These are phyloP conservation scores for Apiospora arundinis DNA, from an alignment of 2,329 filamentous ascomycete species.

Conservation along the genomic window DNA sequence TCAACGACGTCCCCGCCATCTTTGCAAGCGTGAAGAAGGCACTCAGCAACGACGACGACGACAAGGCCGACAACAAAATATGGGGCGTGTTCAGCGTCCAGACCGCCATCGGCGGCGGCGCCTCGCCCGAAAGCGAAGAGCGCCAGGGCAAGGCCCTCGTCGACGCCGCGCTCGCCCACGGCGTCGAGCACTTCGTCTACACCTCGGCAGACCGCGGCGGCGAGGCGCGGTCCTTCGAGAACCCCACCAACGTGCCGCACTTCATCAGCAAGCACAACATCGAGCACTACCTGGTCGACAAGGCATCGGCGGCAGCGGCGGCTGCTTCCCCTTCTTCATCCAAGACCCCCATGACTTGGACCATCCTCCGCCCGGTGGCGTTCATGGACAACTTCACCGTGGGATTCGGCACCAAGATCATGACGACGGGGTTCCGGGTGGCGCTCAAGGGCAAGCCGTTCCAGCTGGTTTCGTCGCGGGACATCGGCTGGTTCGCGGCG, in stretches of 20 bases:
- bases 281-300: constrained; percentile 62
- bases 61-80: constrained; percentile 39
- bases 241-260: constrained; percentile 63
- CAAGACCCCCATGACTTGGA: constrained; percentile 42
- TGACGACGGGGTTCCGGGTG: constrained; percentile 41
- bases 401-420: constrained; percentile 40
- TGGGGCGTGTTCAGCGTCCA: constrained; percentile 70
- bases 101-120: constrained; percentile 33
- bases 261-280: constrained; percentile 66
- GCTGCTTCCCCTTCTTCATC: not conserved
- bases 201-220: constrained; percentile 67
- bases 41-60: constrained; percentile 31
- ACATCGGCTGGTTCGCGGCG: constrained; percentile 46
- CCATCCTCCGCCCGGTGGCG: constrained; percentile 45
- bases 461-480: constrained; percentile 43
- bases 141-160: constrained; percentile 64
- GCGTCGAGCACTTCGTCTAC: constrained; percentile 66
- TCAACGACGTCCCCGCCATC: constrained; percentile 56
- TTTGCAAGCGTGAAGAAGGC: constrained; percentile 48
- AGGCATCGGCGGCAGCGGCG: constrained; percentile 35
- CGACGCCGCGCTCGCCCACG: constrained; percentile 59
- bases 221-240: constrained; percentile 51
- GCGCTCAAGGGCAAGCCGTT: constrained; percentile 40
- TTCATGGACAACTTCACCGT: constrained; percentile 49
- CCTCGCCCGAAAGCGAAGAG: constrained; percentile 43